A percentile compares a stretch with the other conserved stretches of the same genome.
These are phyloP conservation scores for Saccharomyces hybrid DNA, from an alignment of 1,139 yeast genomes.

Conservation along the genomic window DNA sequence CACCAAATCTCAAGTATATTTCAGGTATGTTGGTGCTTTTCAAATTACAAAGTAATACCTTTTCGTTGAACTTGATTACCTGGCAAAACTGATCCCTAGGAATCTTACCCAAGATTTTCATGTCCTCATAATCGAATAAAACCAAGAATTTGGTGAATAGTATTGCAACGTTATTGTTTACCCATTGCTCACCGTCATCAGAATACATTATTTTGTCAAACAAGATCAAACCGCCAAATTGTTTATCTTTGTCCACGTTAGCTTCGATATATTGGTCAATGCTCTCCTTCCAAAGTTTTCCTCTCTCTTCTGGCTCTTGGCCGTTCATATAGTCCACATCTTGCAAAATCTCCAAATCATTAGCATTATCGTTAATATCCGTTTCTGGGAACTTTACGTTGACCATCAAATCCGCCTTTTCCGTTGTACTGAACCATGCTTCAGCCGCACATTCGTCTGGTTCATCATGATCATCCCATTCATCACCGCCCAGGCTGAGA, in stretches of 20 bases:
- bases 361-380: not conserved
- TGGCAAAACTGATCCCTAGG: constrained; percentile 18
- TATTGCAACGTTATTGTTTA: constrained; percentile 9
- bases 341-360: not conserved
- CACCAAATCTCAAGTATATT: constrained; percentile 19
- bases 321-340: not conserved
- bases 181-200: constrained; percentile 26
- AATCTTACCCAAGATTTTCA: constrained; percentile 19
- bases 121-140: constrained; percentile 15
- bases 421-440: constrained; percentile 9
- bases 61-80: constrained; percentile 10
- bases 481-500: not conserved
- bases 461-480: not conserved
- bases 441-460: constrained; percentile 4
- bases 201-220: constrained; percentile 18
- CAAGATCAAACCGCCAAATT: constrained; percentile 10
- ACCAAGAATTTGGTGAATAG: constrained; percentile 15
- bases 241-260: constrained; percentile 4
- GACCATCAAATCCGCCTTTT: not conserved
- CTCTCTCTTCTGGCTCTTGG: not conserved
- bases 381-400: not conserved
- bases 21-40: constrained; percentile 29
- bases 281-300: not conserved
- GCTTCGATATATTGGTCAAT: not conserved
- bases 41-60: constrained; percentile 18